A percentile compares a stretch with the other conserved stretches of the same genome.
These are phyloP conservation scores for Dianthus caryophyllus DNA, from an alignment of 148 eudicot species.

Conservation along the genomic window DNA sequence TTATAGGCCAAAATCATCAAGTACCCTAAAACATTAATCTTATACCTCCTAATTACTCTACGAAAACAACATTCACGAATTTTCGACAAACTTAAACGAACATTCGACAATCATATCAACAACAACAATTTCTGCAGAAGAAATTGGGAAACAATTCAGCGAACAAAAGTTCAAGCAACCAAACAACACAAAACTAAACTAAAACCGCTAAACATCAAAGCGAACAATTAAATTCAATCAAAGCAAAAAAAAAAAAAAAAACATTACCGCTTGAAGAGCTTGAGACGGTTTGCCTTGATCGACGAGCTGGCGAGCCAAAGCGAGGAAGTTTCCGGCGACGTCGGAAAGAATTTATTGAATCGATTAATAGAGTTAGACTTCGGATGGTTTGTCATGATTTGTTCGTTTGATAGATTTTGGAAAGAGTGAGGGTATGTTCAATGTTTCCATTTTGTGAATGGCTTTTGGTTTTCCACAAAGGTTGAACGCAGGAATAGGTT, in stretches of 20 bases:
- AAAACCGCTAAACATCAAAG: background rate
- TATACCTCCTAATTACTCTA: background rate
- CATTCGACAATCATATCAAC: background rate
- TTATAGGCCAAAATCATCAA: background rate
- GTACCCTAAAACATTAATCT: background rate
- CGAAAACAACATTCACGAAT: background rate
- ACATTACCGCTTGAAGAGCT: slow-evolving; percentile 78
- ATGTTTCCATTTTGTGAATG: no score
- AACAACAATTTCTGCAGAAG: background rate
- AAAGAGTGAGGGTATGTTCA: no score
- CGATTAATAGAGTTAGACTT: no score
- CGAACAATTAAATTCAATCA: background rate
- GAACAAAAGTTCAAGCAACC: background rate
- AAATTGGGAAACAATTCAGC: background rate
- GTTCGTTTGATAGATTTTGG: no score
- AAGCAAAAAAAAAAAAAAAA: background rate
- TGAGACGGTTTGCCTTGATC: slow-evolving; percentile 75
- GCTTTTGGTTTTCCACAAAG: no score
- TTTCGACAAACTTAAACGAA: background rate
- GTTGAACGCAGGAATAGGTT: no score
- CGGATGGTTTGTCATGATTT: no score
- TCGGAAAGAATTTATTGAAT: no score
- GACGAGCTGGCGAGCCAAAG: slow-evolving; percentile 62
- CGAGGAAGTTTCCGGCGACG: slow-evolving; percentile 34
- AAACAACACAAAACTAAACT: background rate